Percentiles rank a stretch among this genome's conserved stretches.
phyloP scores from a whole-genome alignment of 305 asterid genomes.

The Striga hermonthica region DNA sequence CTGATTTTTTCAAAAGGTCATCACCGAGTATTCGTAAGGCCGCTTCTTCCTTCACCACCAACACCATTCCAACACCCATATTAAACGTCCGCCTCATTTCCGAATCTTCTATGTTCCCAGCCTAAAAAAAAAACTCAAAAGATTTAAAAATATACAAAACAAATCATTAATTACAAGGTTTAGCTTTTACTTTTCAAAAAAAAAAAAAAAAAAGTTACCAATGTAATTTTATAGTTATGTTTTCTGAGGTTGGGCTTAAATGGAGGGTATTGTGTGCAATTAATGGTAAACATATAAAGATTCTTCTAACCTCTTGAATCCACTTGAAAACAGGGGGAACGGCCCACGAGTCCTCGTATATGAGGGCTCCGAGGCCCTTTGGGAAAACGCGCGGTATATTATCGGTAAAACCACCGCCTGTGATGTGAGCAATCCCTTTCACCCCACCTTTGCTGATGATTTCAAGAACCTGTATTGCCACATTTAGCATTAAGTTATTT shows the following conservation, averaged over 20 bases:
- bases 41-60: constrained; percentile 68
- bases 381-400: constrained; percentile 90
- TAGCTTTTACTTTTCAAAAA: too few relatives aligned
- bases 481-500: constrained; percentile 5
- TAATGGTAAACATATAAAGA: neutral
- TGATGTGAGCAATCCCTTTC: constrained; percentile 94
- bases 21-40: constrained; percentile 56
- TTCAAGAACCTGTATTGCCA: constrained; percentile 64
- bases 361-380: constrained; percentile 77
- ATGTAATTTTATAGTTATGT: too few relatives aligned
- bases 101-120: constrained; percentile 68
- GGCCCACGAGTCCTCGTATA: constrained; percentile 67
- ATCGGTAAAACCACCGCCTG: constrained; percentile 94
- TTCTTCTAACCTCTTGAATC: constrained; percentile 75
- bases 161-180: too few relatives aligned
- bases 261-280: neutral
- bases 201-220: too few relatives aligned
- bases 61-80: constrained; percentile 95
- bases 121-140: constrained; percentile 37
- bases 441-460: constrained; percentile 83
- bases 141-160: neutral
- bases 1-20: constrained; percentile 26
- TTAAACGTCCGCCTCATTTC: constrained; percentile 88
- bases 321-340: constrained; percentile 80
- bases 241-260: too few relatives aligned